Base-by-base conservation (phyloP, 108 stramenopile genomes). In the Fragilariopsis cylindrus region DNA sequence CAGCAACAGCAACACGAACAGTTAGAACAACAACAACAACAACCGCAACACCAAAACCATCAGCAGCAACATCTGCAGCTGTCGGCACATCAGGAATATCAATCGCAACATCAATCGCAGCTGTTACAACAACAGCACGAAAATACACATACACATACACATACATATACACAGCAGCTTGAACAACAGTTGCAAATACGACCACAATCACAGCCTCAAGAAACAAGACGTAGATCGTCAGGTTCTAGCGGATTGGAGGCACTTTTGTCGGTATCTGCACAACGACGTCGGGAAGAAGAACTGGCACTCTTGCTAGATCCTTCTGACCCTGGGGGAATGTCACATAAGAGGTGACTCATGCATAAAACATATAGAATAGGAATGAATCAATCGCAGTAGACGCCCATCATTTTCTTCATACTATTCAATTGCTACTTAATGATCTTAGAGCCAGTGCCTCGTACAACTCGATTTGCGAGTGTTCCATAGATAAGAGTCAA, bases 221-320 rank as follows among this genome's bases (percentile, higher is more conserved):
- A 30, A 30, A 30, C 30, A 30, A 30, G 30, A 5, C 41, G 43
- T 9, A 44, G 62, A 43, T 3, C 12, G 7, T 16, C 42, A 41
- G 30, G 52, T 53, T 49, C 49, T 18, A 52, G 49, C 39, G 67
- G 49, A 16, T 50, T 68, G 49, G 67, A 48, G 41, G 67, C 67
- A 7, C 12, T 68, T 13, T 52, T 68, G 12, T 19, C 67, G 8
- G 67, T 68, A 4, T 50, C 67, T 5, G 67, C 67, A 13, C 67
- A 68, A 48, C 67, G 67, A 15, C 67, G 67, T 21, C 48, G 67
- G 44, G 67, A 68, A 52, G 67, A 68, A 18, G 67, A 68, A 48
- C 44, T 68, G 21, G 67, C 67, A 16, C 67, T 68, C 11, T 18
- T 68, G 67, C 47, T 48, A 48, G 49, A 44, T 13, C 48, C 50